Base-by-base conservation (phyloP, 805 yeast genomes). In the Saccharomycopsis amapae region DNA sequence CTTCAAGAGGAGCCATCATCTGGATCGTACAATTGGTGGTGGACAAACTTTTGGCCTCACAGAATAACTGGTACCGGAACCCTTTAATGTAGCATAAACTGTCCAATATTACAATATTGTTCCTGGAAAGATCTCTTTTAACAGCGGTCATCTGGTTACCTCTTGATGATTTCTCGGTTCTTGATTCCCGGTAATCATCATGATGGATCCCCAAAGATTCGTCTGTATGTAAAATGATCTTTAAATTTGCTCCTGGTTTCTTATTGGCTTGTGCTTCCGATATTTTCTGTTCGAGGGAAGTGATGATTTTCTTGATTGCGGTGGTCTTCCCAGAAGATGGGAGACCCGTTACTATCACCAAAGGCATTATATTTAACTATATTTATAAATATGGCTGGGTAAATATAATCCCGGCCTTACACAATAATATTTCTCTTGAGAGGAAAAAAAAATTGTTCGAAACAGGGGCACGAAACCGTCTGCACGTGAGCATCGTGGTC, bases 31-130 rank as follows among this genome's bases (percentile, higher is more conserved):
- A 83, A 52, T 85, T 82, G 2, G 93, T 80, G 1, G 97, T 88
- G 15, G 79, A 72, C 23, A 79, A 68, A 1, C 87, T 82, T 60
- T 89, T 90, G 32, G 96, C 89, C 62, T 93, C 98, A 62, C 97
- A 89, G 61, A 78, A 88, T 44, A 93, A 68, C 63, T 93, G 98
- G 63, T 93, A 93, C 50, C 98, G 69, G 61, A 89, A 88, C 0
- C 98, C 98, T 59, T 93, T 93, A 56, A 93, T 93, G 60, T 93
- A 93, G 34, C 85, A 79, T 56, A 88, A 68, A 1, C 93, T 76
- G 61, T 93, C 98, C 44, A 93, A 69, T 15, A 93, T 78, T 1
- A 93, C 97, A 24, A 93, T 71, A 18, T 76, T 79, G 25, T 73
- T 67, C 33, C 80, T 72, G 1, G 84, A 70, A 2, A 93, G 62